Conservation (phyloP, 2,329 filamentous ascomycete species). For the Sporothrix protearum region DNA sequence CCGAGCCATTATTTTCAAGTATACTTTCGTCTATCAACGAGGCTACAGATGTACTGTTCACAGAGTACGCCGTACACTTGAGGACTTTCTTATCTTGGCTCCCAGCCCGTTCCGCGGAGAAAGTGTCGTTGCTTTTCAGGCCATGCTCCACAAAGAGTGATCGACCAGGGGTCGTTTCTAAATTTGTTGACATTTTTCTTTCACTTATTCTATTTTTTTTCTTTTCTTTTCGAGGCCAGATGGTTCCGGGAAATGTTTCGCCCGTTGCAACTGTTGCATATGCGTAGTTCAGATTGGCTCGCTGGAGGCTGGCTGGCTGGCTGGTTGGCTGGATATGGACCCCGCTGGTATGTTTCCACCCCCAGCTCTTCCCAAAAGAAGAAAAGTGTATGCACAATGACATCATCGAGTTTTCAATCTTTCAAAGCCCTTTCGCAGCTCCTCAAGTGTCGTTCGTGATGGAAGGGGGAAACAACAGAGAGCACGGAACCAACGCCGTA, state of each 20-base stretch:
- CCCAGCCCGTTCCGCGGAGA: background rate
- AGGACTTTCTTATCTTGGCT: background rate
- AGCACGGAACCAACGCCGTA: background rate
- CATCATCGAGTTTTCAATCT: constrained; percentile 20
- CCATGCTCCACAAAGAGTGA: background rate
- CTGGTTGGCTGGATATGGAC: no score
- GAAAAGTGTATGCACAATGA: constrained; percentile 19
- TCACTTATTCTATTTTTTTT: background rate
- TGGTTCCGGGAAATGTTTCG: background rate
- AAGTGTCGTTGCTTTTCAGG: background rate
- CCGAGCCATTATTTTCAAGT: no score
- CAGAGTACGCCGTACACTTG: no score
- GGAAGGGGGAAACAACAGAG: background rate
- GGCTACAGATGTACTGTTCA: background rate
- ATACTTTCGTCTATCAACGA: no score
- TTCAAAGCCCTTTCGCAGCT: no score
- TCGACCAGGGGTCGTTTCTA: background rate
- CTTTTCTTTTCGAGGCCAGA: background rate
- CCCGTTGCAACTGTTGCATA: background rate
- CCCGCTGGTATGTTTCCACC: background rate
- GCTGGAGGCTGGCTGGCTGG: no score
- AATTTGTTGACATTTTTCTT: background rate
- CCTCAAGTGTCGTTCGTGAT: background rate
- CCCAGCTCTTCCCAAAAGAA: background rate
- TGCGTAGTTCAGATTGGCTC: background rate